phyloP scores from a whole-genome alignment of 2,329 filamentous ascomycete species.

The Colletotrichum trifolii region DNA sequence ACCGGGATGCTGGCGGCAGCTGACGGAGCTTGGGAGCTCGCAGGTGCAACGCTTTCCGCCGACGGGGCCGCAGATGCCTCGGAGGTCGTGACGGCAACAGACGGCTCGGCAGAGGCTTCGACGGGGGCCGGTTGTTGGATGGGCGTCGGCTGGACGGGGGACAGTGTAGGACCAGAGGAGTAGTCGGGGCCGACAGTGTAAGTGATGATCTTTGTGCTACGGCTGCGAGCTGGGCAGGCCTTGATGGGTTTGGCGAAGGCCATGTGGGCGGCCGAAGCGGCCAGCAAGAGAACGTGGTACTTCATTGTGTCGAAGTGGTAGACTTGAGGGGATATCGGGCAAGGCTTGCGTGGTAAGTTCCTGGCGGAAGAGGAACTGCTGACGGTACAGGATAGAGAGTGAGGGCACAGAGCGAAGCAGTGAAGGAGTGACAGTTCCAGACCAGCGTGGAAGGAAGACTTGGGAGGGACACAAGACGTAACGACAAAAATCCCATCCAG shows the following conservation, averaged over 20 bases:
- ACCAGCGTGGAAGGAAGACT: slow-evolving; percentile 25
- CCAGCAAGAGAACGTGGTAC: slow-evolving; percentile 35
- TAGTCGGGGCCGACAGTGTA: slow-evolving; percentile 6
- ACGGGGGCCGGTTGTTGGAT: slow-evolving; percentile 15
- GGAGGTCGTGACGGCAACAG: slow-evolving; percentile 12
- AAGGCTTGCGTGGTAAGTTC: slow-evolving; percentile 3
- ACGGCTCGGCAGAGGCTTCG: slow-evolving; percentile 13
- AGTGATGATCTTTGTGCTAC: slow-evolving; percentile 24
- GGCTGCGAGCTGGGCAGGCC: slow-evolving; percentile 12
- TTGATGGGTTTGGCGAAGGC: slow-evolving; percentile 33
- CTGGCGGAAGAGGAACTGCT: slow-evolving; percentile 14
- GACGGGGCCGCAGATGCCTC: slow-evolving; percentile 10
- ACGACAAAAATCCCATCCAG: background rate
- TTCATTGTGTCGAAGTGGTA: slow-evolving; percentile 34
- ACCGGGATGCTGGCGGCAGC: slow-evolving; percentile 14
- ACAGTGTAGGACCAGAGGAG: slow-evolving; percentile 8
- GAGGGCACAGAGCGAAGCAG: slow-evolving; percentile 18
- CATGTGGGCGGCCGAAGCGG: slow-evolving; percentile 33
- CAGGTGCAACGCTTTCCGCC: slow-evolving; percentile 11
- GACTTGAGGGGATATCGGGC: slow-evolving; percentile 5
- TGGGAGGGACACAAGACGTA: background rate
- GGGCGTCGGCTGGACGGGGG: slow-evolving; percentile 21
- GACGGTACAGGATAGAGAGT: background rate
- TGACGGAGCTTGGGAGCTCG: slow-evolving; percentile 1
- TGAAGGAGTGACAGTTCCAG: slow-evolving; percentile 29